Evolutionary conservation across 148 eudicot species (phyloP).

Genomic region (Rhododendron molle): DNA sequence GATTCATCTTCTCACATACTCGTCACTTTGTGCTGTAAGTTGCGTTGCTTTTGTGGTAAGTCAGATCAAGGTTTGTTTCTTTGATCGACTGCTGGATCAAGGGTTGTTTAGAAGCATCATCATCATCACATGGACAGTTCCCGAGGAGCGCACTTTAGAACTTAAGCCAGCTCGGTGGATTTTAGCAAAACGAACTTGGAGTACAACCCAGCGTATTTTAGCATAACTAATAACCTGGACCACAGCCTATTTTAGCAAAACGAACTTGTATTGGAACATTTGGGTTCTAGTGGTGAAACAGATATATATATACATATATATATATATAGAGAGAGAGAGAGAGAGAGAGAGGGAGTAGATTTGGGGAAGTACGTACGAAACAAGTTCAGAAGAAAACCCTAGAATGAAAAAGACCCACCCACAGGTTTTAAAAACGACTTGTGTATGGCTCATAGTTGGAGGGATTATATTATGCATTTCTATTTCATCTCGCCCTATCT

Average conservation of each 20-base stretch:
- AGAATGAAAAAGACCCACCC: not conserved
- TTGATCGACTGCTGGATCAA: not conserved
- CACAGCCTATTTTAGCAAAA: not conserved
- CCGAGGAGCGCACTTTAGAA: not conserved
- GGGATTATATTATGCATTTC: not conserved
- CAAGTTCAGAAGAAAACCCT: constrained; percentile 2
- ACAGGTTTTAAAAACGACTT: not conserved
- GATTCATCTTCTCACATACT: not conserved
- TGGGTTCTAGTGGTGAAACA: not conserved
- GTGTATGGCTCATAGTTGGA: not conserved
- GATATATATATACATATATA: no score
- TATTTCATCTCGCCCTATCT: not conserved
- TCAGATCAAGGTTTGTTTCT: not conserved
- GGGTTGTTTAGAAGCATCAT: not conserved
- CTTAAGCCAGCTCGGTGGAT: not conserved
- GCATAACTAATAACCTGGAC: not conserved
- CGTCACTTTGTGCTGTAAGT: not conserved
- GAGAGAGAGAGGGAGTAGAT: not conserved
- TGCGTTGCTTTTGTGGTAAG: constrained; percentile 1
- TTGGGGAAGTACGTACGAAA: not conserved
- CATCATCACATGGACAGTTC: constrained; percentile 8
- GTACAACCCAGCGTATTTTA: not conserved
- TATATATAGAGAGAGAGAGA: no score
- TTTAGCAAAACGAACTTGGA: not conserved
- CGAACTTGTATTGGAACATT: not conserved